Evolutionary conservation across 2,329 filamentous ascomycete genomes (phyloP).

Genomic region (Xylaria polymorpha): DNA sequence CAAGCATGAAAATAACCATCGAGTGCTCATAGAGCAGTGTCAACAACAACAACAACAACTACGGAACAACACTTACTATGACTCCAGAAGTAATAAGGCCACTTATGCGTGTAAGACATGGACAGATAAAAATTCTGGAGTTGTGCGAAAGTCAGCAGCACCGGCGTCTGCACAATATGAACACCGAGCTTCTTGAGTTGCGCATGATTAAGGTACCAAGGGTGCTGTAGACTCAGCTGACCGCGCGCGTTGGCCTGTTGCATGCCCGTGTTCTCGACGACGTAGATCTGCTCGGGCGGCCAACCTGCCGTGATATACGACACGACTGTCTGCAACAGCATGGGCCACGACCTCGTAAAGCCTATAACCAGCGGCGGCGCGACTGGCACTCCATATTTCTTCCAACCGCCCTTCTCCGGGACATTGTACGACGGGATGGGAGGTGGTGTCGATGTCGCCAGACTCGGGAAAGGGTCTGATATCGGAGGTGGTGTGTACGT

Average conservation of each 20-base stretch:
- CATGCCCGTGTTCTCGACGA: conserved; percentile 69
- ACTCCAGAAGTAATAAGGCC: conserved; percentile 66
- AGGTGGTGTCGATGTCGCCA: conserved; percentile 52
- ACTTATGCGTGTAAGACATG: conserved; percentile 57
- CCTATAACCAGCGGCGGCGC: conserved; percentile 66
- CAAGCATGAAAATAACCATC: too few species aligned
- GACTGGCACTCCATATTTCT: conserved; percentile 53
- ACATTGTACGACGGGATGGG: conserved; percentile 59
- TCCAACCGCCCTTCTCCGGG: conserved; percentile 54
- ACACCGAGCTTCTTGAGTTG: conserved; percentile 63
- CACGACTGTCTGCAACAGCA: conserved; percentile 66
- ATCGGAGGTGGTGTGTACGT: conserved; percentile 53
- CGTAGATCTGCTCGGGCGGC: conserved; percentile 66
- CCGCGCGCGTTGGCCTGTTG: conserved; percentile 64
- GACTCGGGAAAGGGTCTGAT: conserved; percentile 57
- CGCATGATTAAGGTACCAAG: conserved; percentile 66
- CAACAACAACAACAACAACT: not conserved
- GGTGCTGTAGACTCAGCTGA: conserved; percentile 64
- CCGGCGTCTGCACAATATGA: conserved; percentile 62
- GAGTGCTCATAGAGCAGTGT: not conserved
- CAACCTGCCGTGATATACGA: conserved; percentile 70
- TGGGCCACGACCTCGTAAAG: conserved; percentile 67
- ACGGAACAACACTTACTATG: conserved; percentile 52
- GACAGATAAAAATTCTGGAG: conserved; percentile 66
- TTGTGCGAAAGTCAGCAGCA: conserved; percentile 65